Evolutionary conservation across 352 stramenopile genomes (phyloP).

Genomic region (Hyaloperonospora arabidopsidis): DNA sequence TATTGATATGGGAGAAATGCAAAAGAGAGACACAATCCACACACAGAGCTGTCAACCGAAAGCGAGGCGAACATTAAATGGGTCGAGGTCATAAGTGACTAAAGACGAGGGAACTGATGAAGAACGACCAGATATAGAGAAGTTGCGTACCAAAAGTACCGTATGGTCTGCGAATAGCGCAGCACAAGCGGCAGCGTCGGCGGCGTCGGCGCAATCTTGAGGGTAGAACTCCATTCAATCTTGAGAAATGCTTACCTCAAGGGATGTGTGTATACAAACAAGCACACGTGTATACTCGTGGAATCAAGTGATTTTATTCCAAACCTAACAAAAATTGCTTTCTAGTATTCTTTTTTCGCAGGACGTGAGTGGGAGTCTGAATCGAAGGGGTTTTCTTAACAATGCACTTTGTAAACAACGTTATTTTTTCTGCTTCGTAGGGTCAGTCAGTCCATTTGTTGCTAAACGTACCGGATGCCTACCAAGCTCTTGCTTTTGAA

Average conservation of each 20-base stretch:
- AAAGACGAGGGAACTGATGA: not conserved
- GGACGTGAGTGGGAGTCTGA: too few relatives aligned
- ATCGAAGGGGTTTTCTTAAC: too few relatives aligned
- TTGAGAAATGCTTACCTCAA: not conserved
- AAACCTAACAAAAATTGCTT: too few relatives aligned
- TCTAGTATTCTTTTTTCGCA: too few relatives aligned
- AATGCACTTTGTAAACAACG: too few relatives aligned
- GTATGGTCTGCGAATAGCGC: slow-evolving; percentile 46
- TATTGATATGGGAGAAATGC: slow-evolving; percentile 9
- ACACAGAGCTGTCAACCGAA: slow-evolving; percentile 7
- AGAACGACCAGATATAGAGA: not conserved
- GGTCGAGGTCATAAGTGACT: not conserved
- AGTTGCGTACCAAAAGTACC: slow-evolving; percentile 42
- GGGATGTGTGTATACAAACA: not conserved
- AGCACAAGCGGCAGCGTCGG: slow-evolving; percentile 18
- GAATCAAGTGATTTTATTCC: not conserved
- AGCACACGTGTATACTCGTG: not conserved
- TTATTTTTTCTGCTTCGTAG: too few relatives aligned
- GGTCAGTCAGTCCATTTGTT: too few relatives aligned
- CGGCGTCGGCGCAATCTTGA: slow-evolving; percentile 17
- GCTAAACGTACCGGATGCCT: too few relatives aligned
- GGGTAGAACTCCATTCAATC: slow-evolving; percentile 46
- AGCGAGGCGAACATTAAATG: not conserved
- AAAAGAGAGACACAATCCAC: slow-evolving; percentile 14
- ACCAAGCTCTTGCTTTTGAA: too few relatives aligned